Conservation (phyloP, 2,329 filamentous ascomycete species). For the Apiospora sp. region DNA sequence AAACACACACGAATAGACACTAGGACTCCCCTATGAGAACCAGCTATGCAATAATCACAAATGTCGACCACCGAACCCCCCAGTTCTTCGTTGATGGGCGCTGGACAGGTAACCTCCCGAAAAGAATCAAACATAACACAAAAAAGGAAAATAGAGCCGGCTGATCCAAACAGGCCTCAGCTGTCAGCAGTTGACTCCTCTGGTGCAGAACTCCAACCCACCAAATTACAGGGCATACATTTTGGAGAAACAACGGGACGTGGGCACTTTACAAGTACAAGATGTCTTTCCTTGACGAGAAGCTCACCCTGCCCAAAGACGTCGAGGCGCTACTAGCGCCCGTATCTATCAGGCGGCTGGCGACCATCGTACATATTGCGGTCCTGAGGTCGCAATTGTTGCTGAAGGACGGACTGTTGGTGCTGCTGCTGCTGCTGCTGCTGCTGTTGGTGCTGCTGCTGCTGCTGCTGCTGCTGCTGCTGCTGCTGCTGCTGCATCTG, state of each 20-base stretch:
- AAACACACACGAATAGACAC: neutral
- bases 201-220: neutral
- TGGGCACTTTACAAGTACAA: neutral
- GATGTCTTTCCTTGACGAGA: neutral
- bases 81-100: neutral
- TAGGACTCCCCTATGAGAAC: neutral
- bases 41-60: slow-evolving; percentile 21
- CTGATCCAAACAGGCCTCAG: neutral
- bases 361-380: slow-evolving; percentile 46
- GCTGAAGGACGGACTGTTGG: slow-evolving; percentile 44
- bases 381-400: slow-evolving; percentile 54
- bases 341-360: slow-evolving; percentile 53
- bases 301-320: neutral
- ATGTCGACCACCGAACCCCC: slow-evolving; percentile 8
- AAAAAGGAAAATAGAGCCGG: neutral
- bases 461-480: slow-evolving; percentile 36
- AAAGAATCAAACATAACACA: neutral
- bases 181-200: neutral
- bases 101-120: slow-evolving; percentile 8
- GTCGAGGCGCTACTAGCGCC: slow-evolving; percentile 44
- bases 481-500: slow-evolving; percentile 32
- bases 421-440: slow-evolving; percentile 35
- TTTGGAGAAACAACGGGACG: neutral
- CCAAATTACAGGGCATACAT: neutral
- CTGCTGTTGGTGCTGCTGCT: slow-evolving; percentile 28